Evolutionary conservation across 306 rosid species (phyloP).

Genomic region (Castanea crenata): DNA sequence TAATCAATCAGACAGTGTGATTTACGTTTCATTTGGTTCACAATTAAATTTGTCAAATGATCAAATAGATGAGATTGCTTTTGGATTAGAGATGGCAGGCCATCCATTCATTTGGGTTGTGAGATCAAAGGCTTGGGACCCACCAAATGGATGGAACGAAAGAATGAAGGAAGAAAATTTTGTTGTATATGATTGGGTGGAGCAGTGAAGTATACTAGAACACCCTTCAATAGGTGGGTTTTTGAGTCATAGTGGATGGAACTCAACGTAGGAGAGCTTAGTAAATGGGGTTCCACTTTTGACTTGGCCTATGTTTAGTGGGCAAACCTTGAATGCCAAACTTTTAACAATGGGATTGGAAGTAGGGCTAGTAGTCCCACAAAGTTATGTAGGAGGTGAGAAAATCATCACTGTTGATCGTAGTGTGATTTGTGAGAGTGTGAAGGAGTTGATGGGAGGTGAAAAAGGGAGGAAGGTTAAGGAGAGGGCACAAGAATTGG

Average conservation of each 20-base stretch:
- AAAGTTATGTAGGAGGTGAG: background rate
- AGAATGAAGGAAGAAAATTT: conserved; percentile 11
- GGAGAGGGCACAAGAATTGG: conserved; percentile 13
- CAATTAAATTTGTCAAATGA: conserved; percentile 4
- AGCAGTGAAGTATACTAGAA: conserved; percentile 17
- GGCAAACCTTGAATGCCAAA: conserved; percentile 27
- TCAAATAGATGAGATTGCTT: conserved; percentile 29
- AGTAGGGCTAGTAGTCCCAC: background rate
- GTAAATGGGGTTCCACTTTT: conserved; percentile 24
- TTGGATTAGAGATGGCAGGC: conserved; percentile 17
- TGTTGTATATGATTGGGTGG: conserved; percentile 17
- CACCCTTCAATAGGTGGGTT: conserved; percentile 18
- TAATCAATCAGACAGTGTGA: background rate
- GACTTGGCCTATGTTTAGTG: conserved; percentile 32
- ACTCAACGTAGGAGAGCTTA: conserved; percentile 22
- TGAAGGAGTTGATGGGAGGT: conserved; percentile 29
- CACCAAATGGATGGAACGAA: conserved; percentile 4
- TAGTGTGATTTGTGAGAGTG: conserved; percentile 13
- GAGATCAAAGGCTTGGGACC: conserved; percentile 14
- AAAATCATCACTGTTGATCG: background rate
- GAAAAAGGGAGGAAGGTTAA: conserved; percentile 11
- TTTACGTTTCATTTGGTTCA: conserved; percentile 23
- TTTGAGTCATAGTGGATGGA: conserved; percentile 38
- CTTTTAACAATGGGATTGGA: background rate
- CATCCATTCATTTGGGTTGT: conserved; percentile 20